Evolutionary conservation across 2,329 filamentous ascomycete species (phyloP).

Genomic region (Orbilia blumenaviensis): DNA sequence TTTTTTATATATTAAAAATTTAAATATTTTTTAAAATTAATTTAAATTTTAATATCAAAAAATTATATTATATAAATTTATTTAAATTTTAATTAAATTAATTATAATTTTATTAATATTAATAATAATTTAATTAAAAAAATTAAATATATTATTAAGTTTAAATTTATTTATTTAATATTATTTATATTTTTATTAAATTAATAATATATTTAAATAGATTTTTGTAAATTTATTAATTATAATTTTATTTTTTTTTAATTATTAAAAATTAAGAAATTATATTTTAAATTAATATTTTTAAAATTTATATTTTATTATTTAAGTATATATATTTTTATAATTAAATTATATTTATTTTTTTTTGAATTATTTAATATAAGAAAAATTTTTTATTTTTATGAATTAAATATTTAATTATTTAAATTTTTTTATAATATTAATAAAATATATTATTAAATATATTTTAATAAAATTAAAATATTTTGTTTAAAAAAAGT

Average conservation of each 20-base stretch:
- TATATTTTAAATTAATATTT: constrained; percentile 13
- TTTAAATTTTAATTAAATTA: background rate
- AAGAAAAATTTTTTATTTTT: background rate
- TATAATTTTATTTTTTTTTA: background rate
- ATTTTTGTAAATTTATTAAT: background rate
- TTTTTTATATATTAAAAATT: background rate
- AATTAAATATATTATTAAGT: background rate
- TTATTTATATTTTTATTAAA: background rate
- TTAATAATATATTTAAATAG: background rate
- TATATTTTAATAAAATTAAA: background rate
- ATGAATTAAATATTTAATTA: background rate
- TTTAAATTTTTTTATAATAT: background rate
- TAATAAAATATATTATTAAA: background rate
- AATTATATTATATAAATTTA: background rate
- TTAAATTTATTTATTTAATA: background rate
- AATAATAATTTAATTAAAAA: background rate
- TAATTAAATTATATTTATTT: constrained; percentile 4
- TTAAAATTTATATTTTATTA: background rate
- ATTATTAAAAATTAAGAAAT: background rate
- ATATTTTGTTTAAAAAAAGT: background rate
- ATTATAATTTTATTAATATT: background rate
- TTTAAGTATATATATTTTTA: constrained; percentile 6
- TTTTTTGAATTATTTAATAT: constrained; percentile 7
- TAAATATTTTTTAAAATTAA: background rate
- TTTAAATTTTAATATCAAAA: background rate